Percentiles rank a stretch among this genome's conserved stretches.
Evolutionary conservation across 2,329 filamentous ascomycete genomes (phyloP).

Genomic region (Zopfia rhizophila): DNA sequence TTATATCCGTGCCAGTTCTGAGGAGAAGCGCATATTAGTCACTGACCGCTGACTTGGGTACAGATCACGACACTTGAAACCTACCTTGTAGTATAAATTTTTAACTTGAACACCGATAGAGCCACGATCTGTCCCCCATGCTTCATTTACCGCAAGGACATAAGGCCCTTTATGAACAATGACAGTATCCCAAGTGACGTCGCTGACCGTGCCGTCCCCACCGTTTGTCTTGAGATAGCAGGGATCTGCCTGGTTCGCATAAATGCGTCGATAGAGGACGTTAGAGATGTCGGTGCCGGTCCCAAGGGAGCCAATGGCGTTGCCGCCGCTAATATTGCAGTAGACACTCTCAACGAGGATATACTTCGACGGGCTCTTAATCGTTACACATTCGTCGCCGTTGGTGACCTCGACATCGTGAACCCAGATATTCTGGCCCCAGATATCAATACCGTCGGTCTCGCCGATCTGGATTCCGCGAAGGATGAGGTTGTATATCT

Average conservation of each 20-base stretch:
- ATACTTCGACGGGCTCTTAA: constrained; percentile 29
- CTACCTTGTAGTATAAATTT: no score
- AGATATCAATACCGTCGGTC: constrained; percentile 28
- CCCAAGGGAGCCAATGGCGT: constrained; percentile 25
- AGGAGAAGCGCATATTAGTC: no score
- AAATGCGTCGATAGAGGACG: constrained; percentile 26
- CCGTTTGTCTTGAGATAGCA: constrained; percentile 10
- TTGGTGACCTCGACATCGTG: constrained; percentile 33
- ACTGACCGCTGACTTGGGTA: no score
- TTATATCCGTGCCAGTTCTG: no score
- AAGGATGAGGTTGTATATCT: constrained; percentile 27
- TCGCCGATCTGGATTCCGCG: constrained; percentile 28
- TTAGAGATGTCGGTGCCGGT: constrained; percentile 22
- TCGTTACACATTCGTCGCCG: constrained; percentile 28
- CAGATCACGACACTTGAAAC: no score
- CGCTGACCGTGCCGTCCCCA: neutral
- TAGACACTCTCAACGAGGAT: constrained; percentile 31
- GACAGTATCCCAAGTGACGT: constrained; percentile 2
- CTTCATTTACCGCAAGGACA: no score
- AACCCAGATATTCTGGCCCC: constrained; percentile 25
- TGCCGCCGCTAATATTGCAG: constrained; percentile 29
- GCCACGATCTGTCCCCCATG: no score
- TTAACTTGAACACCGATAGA: no score
- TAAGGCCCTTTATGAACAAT: no score
- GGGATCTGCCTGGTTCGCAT: constrained; percentile 22